Percentiles rank a stretch among this genome's conserved stretches.
phyloP scores from a whole-genome alignment of 495 filamentous ascomycete species.

The Hypoxylon rickii region DNA sequence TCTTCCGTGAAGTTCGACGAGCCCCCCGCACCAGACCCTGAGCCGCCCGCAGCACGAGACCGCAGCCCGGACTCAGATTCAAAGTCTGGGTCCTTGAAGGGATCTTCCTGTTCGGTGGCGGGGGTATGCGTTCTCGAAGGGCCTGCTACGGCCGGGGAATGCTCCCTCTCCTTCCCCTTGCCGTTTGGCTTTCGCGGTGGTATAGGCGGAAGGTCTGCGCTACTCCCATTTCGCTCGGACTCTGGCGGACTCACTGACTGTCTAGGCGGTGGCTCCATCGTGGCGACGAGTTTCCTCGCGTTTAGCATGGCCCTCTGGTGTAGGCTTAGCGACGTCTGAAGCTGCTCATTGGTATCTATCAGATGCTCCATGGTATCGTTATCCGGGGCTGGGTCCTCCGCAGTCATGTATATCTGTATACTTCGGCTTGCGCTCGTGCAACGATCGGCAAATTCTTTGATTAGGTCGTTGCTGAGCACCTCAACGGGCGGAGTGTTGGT shows the following conservation, averaged over 20 bases:
- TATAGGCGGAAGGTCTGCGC: constrained; percentile 19
- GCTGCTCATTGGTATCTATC: constrained; percentile 92
- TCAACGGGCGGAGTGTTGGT: constrained; percentile 79
- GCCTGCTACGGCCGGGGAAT: constrained; percentile 39
- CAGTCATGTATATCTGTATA: constrained; percentile 82
- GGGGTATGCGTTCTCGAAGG: constrained; percentile 44
- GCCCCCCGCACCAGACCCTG: constrained; percentile 18
- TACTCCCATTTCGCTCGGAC: constrained; percentile 28
- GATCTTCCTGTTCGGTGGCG: constrained; percentile 46
- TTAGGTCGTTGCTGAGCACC: constrained; percentile 77
- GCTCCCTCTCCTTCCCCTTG: constrained; percentile 50
- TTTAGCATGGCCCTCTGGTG: constrained; percentile 81
- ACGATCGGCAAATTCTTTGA: constrained; percentile 89
- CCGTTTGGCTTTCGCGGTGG: constrained; percentile 40
- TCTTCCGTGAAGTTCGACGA: constrained; percentile 30
- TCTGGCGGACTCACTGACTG: constrained; percentile 29
- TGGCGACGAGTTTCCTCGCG: constrained; percentile 59
- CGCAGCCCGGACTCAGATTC: constrained; percentile 33
- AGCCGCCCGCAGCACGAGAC: constrained; percentile 21
- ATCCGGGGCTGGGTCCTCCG: constrained; percentile 78
- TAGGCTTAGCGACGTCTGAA: constrained; percentile 74
- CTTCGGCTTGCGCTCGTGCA: constrained; percentile 77
- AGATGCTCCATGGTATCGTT: constrained; percentile 89
- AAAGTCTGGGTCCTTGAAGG: constrained; percentile 50
- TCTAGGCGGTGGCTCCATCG: constrained; percentile 16